Percentiles rank a stretch among this genome's conserved stretches.
phyloP scores from a whole-genome alignment of 2,329 filamentous ascomycete species.

The Fusarium sp. region DNA sequence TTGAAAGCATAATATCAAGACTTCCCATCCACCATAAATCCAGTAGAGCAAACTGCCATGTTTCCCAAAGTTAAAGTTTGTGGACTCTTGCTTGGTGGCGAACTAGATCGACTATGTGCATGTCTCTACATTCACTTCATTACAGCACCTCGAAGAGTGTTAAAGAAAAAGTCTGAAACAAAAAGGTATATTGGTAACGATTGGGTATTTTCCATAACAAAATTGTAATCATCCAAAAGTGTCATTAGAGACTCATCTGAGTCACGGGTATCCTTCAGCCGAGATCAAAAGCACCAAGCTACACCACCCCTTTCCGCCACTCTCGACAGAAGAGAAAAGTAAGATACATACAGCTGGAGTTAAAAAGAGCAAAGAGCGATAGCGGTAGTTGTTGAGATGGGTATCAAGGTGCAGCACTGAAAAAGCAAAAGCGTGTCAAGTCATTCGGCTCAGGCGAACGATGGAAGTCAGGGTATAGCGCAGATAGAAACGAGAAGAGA shows the following conservation, averaged over 20 bases:
- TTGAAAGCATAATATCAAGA: background rate
- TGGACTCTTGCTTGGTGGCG: background rate
- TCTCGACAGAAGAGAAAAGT: constrained; percentile 12
- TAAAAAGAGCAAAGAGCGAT: constrained; percentile 1
- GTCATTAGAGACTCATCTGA: constrained; percentile 32
- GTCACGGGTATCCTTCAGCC: constrained; percentile 34
- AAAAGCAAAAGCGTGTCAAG: constrained; percentile 17
- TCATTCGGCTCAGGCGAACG: constrained; percentile 8
- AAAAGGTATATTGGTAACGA: constrained; percentile 35
- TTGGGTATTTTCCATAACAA: constrained; percentile 38
- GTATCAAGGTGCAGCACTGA: constrained; percentile 35
- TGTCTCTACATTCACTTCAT: background rate
- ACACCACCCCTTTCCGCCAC: constrained; percentile 5
- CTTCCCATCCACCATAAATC: background rate
- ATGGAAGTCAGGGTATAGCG: constrained; percentile 14
- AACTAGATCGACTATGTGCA: background rate
- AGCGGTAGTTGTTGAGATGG: constrained; percentile 14
- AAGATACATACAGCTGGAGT: constrained; percentile 35
- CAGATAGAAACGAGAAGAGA: constrained; percentile 40
- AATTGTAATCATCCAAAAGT: constrained; percentile 12
- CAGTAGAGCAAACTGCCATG: background rate
- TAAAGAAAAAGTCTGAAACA: background rate
- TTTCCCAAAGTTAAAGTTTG: background rate
- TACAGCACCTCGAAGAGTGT: background rate
- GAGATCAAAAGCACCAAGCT: constrained; percentile 2